Evolutionary conservation across 139 green algal genomes (phyloP).

Genomic region (Protoeuglena noctilucae): DNA sequence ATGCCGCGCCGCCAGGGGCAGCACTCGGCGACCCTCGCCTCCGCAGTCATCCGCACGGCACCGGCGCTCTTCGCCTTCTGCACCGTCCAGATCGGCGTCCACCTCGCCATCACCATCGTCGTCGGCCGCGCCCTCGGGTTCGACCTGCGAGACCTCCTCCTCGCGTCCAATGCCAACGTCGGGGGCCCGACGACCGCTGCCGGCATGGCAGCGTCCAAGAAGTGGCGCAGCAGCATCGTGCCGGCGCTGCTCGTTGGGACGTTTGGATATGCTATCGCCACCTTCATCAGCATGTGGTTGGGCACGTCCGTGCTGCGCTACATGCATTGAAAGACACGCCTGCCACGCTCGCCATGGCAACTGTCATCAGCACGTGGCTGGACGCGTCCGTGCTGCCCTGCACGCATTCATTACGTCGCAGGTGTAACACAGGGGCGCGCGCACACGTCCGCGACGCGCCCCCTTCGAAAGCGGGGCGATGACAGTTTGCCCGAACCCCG

Average conservation of each 20-base stretch:
- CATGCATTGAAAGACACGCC: too few relatives aligned
- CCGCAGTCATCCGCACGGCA: constrained; percentile 57
- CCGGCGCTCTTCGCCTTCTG: constrained; percentile 73
- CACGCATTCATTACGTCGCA: too few relatives aligned
- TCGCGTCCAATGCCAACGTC: constrained; percentile 87
- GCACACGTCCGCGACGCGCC: too few relatives aligned
- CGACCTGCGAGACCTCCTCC: constrained; percentile 36
- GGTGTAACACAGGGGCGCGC: too few relatives aligned
- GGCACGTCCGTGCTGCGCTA: too few relatives aligned
- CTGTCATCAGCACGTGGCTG: too few relatives aligned
- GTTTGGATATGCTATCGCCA: constrained; percentile 51
- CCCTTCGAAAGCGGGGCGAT: too few relatives aligned
- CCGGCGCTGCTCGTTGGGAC: constrained; percentile 69
- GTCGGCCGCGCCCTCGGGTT: constrained; percentile 39
- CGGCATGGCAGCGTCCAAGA: constrained; percentile 76
- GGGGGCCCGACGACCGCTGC: constrained; percentile 71
- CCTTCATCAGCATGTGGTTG: too few relatives aligned
- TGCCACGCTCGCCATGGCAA: too few relatives aligned
- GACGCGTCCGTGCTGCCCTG: too few relatives aligned
- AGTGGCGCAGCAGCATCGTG: constrained; percentile 54
- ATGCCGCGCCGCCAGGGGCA: not conserved
- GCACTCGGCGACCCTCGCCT: not conserved
- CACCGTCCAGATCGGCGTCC: constrained; percentile 36
- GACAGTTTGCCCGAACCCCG: too few relatives aligned
- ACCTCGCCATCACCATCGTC: constrained; percentile 40